Base-by-base conservation (phyloP, 2,329 filamentous ascomycete genomes). In the Fusarium pseudograminearum region DNA sequence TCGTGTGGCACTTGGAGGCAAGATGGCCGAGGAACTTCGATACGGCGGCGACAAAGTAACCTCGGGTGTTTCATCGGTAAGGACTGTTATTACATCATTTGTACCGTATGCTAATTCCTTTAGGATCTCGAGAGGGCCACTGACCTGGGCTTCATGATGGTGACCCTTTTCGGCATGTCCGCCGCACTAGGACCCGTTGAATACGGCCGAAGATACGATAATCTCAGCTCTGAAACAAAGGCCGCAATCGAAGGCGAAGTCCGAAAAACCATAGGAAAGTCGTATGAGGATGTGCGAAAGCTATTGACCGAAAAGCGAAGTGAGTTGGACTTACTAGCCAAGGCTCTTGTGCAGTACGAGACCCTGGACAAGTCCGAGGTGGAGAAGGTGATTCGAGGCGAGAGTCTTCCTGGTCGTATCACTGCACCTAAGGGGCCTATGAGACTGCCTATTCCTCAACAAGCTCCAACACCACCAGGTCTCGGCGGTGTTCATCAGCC, bases 1-100 rank as follows among this genome's bases (percentile, higher is more conserved):
- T 63, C 93, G 94, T 74, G 88, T 94, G 26, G 87, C 87, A 38
- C 90, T 97, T 82, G 94, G 93, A 72, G 94, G 94, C 57, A 96
- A 95, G 80, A 92, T 94, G 71, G 94, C 91, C 0, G 94, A 97
- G 78, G 94, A 98, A 81, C 88, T 99, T 70, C 89, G 96, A 53
- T 99, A 94, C 75, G 96, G 96, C 30, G 84, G 90, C n/a, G 93
- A 97, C 72, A 92, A 93, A 72, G 94, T 98, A 41, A 97, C 94
- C 1, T 95, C 91, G 71, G 96, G 96, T 69, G 94, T 94, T 58
- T 92, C 92, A 55, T 87, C 87, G 56, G 91, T 93, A 86, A 80
- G 90, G 84, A 46, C 9, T 16, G 10, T 20, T 5, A 12, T 30
- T n/a, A 40, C 20, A 4, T 4, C 41, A 12, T n/a, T 18, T 28